Conservation (phyloP, 2,329 filamentous ascomycete species). For the Ustulina deusta region DNA sequence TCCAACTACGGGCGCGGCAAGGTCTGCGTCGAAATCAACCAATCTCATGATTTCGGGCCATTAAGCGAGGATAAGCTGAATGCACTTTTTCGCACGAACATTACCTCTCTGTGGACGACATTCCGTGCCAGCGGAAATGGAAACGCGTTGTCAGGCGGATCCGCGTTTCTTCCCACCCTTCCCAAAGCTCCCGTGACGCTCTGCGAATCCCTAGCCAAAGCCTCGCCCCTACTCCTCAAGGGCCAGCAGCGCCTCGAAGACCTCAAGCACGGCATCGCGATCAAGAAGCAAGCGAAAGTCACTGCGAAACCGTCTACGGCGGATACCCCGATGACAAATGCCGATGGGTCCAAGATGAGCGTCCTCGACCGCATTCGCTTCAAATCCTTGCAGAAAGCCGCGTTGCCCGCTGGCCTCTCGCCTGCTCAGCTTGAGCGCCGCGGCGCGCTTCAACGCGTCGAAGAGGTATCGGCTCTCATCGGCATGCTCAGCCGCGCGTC, state of each 20-base stretch:
- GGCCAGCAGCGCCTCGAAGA: conserved; percentile 77
- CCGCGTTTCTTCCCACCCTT: conserved; percentile 67
- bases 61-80: conserved; percentile 66
- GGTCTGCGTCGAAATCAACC: conserved; percentile 69
- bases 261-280: conserved; percentile 71
- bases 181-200: conserved; percentile 66
- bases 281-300: conserved; percentile 63
- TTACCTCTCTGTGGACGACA: conserved; percentile 60
- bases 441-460: conserved; percentile 73
- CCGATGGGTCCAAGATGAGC: conserved; percentile 68
- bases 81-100: conserved; percentile 64
- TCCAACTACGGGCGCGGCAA: conserved; percentile 59
- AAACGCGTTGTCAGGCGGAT: conserved; percentile 44
- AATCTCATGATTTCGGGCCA: conserved; percentile 52
- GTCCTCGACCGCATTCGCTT: conserved; percentile 81
- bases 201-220: conserved; percentile 64
- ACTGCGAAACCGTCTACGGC: conserved; percentile 50
- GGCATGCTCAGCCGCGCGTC: conserved; percentile 69
- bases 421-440: conserved; percentile 69
- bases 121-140: conserved; percentile 43
- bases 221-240: conserved; percentile 70
- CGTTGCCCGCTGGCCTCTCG: conserved; percentile 59
- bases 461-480: conserved; percentile 76
- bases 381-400: conserved; percentile 70
- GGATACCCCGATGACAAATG: conserved; percentile 53